Conservation (phyloP, 176 grass and related monocot genomes). For the barley (Hordeum vulgare) region DNA sequence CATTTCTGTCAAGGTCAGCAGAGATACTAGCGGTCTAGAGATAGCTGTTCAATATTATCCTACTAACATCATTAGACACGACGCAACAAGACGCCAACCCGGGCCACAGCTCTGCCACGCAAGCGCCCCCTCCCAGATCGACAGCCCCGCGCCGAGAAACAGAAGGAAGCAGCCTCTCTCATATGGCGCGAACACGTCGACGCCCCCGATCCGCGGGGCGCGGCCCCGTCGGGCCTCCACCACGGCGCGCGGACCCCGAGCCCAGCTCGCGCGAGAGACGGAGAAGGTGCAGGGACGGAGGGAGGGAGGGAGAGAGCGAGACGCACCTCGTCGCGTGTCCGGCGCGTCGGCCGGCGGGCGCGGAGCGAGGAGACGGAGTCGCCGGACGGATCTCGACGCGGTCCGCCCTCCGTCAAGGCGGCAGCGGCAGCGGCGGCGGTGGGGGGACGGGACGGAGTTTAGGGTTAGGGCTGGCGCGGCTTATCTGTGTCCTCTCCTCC, state of each 20-base stretch:
- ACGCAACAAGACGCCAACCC: not conserved
- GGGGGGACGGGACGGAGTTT: not conserved
- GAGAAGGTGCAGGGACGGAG: too few species aligned
- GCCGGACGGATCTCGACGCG: conserved; percentile 12
- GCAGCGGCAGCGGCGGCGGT: not conserved
- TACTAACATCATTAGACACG: not conserved
- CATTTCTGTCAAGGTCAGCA: not conserved
- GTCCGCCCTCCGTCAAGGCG: conserved; percentile 1
- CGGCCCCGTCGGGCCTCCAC: not conserved
- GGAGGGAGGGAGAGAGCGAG: not conserved
- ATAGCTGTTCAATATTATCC: not conserved
- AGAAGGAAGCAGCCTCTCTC: not conserved
- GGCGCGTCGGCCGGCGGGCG: not conserved
- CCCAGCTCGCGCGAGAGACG: not conserved
- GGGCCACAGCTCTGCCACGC: not conserved
- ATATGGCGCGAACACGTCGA: not conserved
- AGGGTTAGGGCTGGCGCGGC: conserved; percentile 43
- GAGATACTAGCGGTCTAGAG: not conserved
- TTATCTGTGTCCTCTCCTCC: conserved; percentile 8
- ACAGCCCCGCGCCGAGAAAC: not conserved
- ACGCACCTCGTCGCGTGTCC: conserved; percentile 28
- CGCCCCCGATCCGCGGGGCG: conserved; percentile 6
- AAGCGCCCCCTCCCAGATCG: conserved; percentile 18
- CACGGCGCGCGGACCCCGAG: not conserved
- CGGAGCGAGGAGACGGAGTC: not conserved